These are phyloP conservation scores for Pythium rhizo-oryzae DNA, from an alignment of 352 stramenopile species.

Conservation along the genomic window DNA sequence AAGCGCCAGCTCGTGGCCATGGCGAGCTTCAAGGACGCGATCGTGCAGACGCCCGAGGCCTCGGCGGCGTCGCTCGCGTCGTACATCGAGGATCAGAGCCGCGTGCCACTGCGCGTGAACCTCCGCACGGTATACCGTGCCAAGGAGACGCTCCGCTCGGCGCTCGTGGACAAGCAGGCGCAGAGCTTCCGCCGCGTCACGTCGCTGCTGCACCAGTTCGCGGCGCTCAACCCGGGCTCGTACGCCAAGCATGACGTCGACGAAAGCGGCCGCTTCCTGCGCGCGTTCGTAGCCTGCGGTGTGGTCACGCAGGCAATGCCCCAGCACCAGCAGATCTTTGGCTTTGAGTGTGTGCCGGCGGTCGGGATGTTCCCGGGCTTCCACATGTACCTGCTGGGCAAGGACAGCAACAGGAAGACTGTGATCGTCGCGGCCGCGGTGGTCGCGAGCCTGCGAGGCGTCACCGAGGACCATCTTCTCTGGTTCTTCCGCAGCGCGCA, in stretches of 20 bases:
- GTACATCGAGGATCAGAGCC: slow-evolving; percentile 35
- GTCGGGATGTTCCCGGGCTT: slow-evolving; percentile 45
- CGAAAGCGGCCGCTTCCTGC: slow-evolving; percentile 38
- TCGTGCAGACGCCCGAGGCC: slow-evolving; percentile 33
- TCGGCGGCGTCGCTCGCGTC: slow-evolving; percentile 42
- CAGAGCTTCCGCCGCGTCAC: slow-evolving; percentile 49
- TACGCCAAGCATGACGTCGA: slow-evolving; percentile 30
- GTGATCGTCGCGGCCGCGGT: slow-evolving; percentile 44
- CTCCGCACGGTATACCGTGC: slow-evolving; percentile 62
- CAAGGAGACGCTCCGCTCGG: slow-evolving; percentile 46
- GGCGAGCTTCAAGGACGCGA: slow-evolving; percentile 39
- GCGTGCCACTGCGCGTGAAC: slow-evolving; percentile 31
- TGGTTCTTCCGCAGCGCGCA: slow-evolving; percentile 56
- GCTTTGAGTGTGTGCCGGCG: slow-evolving; percentile 42
- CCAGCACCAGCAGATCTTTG: slow-evolving; percentile 61
- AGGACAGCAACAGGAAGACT: slow-evolving; percentile 54
- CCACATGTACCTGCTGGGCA: slow-evolving; percentile 53
- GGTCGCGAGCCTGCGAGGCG: slow-evolving; percentile 20
- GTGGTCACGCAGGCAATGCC: slow-evolving; percentile 43
- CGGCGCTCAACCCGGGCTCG: slow-evolving; percentile 41
- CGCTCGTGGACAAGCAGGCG: slow-evolving; percentile 36
- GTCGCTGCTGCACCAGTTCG: slow-evolving; percentile 40
- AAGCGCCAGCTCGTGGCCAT: slow-evolving; percentile 58
- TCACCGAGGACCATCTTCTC: slow-evolving; percentile 44
- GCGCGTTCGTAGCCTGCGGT: slow-evolving; percentile 50